phyloP scores from a whole-genome alignment of 257 asterid genomes.

The Datura wrightii region DNA sequence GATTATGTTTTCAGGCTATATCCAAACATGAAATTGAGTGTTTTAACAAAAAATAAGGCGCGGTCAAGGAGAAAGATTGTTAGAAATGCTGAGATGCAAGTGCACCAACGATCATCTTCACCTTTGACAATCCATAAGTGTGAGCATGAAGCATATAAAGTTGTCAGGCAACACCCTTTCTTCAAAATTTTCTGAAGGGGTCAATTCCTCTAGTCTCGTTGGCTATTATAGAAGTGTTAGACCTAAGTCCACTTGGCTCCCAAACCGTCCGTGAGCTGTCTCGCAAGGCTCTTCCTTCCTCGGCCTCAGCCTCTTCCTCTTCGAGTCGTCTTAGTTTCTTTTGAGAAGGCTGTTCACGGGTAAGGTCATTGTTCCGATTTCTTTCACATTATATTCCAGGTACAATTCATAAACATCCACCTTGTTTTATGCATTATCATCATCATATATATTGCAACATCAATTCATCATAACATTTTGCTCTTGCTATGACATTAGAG shows the following conservation, averaged over 20 bases:
- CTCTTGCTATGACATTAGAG: not conserved
- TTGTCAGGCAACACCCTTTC: not conserved
- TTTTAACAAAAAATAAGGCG: too few species aligned
- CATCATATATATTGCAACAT: not conserved
- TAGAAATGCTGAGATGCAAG: not conserved
- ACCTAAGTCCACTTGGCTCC: not conserved
- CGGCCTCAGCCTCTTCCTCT: too few species aligned
- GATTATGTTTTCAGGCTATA: too few species aligned
- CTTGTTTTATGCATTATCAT: not conserved
- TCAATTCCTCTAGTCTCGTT: not conserved
- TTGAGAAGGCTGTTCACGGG: too few species aligned
- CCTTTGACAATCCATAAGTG: not conserved
- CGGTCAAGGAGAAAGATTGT: not conserved
- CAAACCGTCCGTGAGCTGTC: not conserved
- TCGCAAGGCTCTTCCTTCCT: not conserved
- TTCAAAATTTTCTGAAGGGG: not conserved
- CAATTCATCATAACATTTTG: not conserved
- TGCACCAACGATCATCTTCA: not conserved
- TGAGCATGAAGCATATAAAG: not conserved
- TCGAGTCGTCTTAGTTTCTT: too few species aligned
- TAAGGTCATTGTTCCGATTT: not conserved
- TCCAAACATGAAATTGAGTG: too few species aligned
- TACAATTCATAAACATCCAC: not conserved
- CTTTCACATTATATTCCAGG: not conserved
- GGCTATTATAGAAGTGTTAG: not conserved